Evolutionary conservation across 257 asterid species (phyloP), one percentile per base, ranked within the genome.

Genomic region (Thymus quinquecostatus): DNA sequence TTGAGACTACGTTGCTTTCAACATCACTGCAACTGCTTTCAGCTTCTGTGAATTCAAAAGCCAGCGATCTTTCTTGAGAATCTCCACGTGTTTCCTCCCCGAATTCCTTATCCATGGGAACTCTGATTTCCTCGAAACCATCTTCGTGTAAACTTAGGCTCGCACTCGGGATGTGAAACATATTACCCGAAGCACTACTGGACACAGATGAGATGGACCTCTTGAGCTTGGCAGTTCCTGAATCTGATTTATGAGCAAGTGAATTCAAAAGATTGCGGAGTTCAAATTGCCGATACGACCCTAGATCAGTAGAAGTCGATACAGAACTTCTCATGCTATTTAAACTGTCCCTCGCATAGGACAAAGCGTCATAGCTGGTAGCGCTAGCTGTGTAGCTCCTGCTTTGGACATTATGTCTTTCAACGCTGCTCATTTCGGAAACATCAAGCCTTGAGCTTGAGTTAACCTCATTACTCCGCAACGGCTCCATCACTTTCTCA

Each of bases 301-400:
- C 92, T 73, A 88, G 77, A 82, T 95, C 99, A 70, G 83, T 64
- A 64, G 97, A 95, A 40, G 98, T 89, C 50, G 97, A 89, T 10
- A 90, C 84, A 21, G 97, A 89, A 84, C 96, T 93, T 81, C 93
- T 84, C 81, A 82, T 79, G 86, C 91, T 86, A 79, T 87, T 88
- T 75, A 81, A 55, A 74, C 90, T 83, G 78, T 81, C 96, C 78
- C 88, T 81, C 75, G 75, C 79, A 72, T 86, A 84, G 73, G 97
- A 87, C 62, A 89, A 86, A 78, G 86, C 96, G 53, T 94, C 95
- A 64, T 83, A 86, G 64, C 91, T 80, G 47, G 83, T 82, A 77
- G 81, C 86, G 73, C 90, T 87, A 36, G 97, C 90, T 6, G 90
- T 80, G 70, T 83, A 82, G 68, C 87, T 92, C 87, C 92, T 83